Base-by-base conservation (phyloP, 257 asterid species). In the Scutellaria galericulata region DNA sequence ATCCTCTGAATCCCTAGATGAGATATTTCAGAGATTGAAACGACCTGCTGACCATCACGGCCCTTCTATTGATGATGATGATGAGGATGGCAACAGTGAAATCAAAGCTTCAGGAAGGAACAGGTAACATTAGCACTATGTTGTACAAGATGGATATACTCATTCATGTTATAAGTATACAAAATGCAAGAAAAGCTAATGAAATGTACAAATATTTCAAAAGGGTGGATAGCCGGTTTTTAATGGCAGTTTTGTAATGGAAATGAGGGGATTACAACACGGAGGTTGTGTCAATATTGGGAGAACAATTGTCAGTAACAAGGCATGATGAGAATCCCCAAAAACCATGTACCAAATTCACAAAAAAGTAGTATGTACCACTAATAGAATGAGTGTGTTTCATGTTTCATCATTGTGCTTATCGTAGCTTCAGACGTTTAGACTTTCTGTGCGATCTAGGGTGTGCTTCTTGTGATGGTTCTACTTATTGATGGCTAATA, bases 21-120 rank as follows among this genome's bases (percentile, higher is more conserved):
- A 86, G 55, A 95, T 95, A 80, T 95, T 95, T 71, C 97, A 92
- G 82, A 90, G 86, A 85, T 66, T 95, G 81, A 90, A 87, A 80
- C 81, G 87, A 37, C 96, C 97, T 5, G 47, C 87, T 4, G 73
- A 67, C 1, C 87, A 78, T 69, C 75, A 48, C 31, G 81, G 50
- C 8, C 83, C 46, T 20, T 64, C 70, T 37, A 81, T 78, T 48
- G 79, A 76, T 35, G 79, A 76, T 35, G 93, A 82, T 5, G 89
- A 82, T 6, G 92, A 84, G 27, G 89, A 83, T 53, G 81, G 79
- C 55, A 83, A 74, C 56, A 74, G 39, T 52, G 86, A 74, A 40
- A 77, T 55, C 18, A 60, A 63, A 78, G 81, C 47, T 37, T 56
- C 78, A 1, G 75, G 76, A 53, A 68, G 72, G 9, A 72, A 51